Conservation (phyloP, 1,284 basidiomycete species). For the Farysia itapuensis region DNA sequence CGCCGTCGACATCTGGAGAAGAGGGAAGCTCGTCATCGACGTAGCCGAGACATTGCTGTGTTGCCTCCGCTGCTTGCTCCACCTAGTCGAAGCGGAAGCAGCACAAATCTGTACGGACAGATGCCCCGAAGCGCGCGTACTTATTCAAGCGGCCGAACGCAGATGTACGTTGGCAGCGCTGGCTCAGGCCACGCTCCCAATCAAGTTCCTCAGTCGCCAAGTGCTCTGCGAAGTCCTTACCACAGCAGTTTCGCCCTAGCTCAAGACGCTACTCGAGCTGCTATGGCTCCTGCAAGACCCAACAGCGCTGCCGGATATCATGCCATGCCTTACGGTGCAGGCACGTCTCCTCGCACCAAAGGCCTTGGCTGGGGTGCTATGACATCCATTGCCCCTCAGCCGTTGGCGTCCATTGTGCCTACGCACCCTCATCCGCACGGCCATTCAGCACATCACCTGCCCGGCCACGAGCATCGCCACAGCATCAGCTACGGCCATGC, state of each 20-base stretch:
- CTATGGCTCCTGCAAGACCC: slow-evolving; percentile 24
- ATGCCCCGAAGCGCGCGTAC: slow-evolving; percentile 23
- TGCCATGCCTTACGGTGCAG: slow-evolving; percentile 15
- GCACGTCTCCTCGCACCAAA: slow-evolving; percentile 44
- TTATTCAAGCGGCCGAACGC: slow-evolving; percentile 35
- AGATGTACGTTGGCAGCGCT: slow-evolving; percentile 35
- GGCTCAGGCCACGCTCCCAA: slow-evolving; percentile 21
- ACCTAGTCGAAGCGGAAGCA: slow-evolving; percentile 32
- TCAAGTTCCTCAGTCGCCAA: slow-evolving; percentile 23
- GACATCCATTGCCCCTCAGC: slow-evolving; percentile 31
- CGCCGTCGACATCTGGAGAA: neutral
- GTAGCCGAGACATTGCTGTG: slow-evolving; percentile 44
- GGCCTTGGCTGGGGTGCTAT: slow-evolving; percentile 49
- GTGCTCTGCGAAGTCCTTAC: slow-evolving; percentile 28
- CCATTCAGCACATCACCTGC: neutral
- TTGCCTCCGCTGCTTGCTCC: slow-evolving; percentile 48
- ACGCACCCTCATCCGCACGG: neutral
- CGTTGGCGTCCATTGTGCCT: neutral
- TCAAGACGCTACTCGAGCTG: slow-evolving; percentile 26
- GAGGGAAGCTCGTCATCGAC: slow-evolving; percentile 27
- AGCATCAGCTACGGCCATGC: slow-evolving; percentile 32
- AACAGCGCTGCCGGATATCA: slow-evolving; percentile 29
- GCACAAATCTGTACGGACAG: slow-evolving; percentile 32
- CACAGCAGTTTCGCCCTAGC: slow-evolving; percentile 29
- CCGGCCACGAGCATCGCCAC: slow-evolving; percentile 4